phyloP scores from a whole-genome alignment of 306 rosid species.

The Cajanus cajan region DNA sequence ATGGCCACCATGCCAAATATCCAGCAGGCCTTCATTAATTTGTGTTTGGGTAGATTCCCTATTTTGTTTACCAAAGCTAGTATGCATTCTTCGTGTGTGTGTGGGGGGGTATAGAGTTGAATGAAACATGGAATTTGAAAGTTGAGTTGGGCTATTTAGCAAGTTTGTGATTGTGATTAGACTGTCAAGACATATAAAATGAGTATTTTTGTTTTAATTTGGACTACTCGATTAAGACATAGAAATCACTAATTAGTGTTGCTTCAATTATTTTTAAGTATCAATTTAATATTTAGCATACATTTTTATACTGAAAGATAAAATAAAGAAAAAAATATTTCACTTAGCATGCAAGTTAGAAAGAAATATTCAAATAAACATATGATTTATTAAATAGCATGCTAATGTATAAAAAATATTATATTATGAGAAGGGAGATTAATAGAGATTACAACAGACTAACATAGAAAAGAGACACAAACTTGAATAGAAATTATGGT shows the following conservation, averaged over 20 bases:
- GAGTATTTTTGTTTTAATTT: too few species aligned
- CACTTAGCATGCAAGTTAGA: neutral
- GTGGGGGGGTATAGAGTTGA: neutral
- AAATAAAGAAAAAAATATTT: neutral
- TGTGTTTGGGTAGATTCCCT: neutral
- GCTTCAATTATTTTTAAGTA: neutral
- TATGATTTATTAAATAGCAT: too few species aligned
- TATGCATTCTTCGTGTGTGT: neutral
- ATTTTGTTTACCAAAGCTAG: neutral
- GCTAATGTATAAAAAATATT: too few species aligned
- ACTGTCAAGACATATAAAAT: too few species aligned
- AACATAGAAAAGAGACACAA: too few species aligned
- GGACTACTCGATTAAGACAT: too few species aligned
- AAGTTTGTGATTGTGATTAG: too few species aligned
- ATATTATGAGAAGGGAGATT: too few species aligned
- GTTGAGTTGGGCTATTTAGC: too few species aligned
- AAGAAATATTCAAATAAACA: neutral
- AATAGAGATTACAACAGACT: too few species aligned
- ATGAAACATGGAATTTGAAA: neutral
- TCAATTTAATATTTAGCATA: neutral
- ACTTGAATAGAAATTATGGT: too few species aligned
- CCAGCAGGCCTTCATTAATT: neutral
- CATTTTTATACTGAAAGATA: neutral
- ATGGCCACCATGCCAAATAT: slow-evolving; percentile 35
- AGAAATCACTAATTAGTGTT: too few species aligned